phyloP scores from a whole-genome alignment of 2,329 filamentous ascomycete genomes.

The Trichoderma sp. region DNA sequence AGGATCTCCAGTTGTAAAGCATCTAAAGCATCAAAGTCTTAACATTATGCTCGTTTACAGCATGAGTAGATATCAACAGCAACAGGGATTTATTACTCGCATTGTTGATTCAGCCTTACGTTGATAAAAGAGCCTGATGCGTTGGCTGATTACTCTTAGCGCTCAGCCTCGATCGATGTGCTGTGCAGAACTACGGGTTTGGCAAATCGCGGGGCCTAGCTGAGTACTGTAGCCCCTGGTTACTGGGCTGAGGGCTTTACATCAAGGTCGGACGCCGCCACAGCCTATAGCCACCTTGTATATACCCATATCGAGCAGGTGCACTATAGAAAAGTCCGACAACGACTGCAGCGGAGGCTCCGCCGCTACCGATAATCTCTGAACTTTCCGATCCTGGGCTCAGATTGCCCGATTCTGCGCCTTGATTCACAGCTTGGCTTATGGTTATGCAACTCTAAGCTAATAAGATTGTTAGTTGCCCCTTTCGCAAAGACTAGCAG shows the following conservation, averaged over 20 bases:
- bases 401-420: not conserved
- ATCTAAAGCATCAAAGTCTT: not conserved
- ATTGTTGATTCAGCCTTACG: not conserved
- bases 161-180: not conserved
- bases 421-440: not conserved
- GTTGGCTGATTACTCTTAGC: not conserved
- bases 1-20: not conserved
- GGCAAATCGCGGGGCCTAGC: not conserved
- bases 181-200: not conserved
- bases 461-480: slow-evolving; percentile 5
- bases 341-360: not conserved
- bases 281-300: not conserved
- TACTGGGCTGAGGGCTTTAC: not conserved
- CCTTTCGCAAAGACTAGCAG: not conserved
- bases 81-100: not conserved
- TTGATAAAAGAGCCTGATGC: not conserved
- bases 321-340: not conserved
- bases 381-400: not conserved
- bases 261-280: not conserved
- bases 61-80: not conserved
- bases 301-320: not conserved
- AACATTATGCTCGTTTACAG: not conserved
- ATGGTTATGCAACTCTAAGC: not conserved
- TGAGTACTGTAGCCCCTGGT: not conserved
- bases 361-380: not conserved